Percentiles rank a stretch among this genome's conserved stretches.
phyloP scores from a whole-genome alignment of 1,284 basidiomycete genomes.

The Athelia psychrophila region DNA sequence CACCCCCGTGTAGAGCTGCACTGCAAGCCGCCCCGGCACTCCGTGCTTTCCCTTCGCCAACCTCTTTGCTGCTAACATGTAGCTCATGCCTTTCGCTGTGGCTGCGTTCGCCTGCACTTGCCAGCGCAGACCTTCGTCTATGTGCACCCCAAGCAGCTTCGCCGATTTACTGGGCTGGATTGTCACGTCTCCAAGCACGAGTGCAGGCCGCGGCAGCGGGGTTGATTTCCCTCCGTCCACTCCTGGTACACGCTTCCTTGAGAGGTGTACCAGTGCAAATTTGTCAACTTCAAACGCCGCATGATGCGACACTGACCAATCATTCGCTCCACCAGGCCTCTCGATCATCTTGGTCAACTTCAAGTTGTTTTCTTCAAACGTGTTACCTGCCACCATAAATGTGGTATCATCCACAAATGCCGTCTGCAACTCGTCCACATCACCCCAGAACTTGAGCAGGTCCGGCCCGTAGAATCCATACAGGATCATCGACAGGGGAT shows the following conservation, averaged over 20 bases:
- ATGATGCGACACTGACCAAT: no score
- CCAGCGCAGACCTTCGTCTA: conserved; percentile 33
- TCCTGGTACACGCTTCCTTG: conserved; percentile 1
- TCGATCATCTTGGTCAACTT: no score
- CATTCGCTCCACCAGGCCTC: no score
- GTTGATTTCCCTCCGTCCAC: conserved; percentile 2
- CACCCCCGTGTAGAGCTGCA: no score
- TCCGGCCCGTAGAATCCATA: conserved; percentile 21
- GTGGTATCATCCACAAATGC: conserved; percentile 13
- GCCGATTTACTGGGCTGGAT: conserved; percentile 11
- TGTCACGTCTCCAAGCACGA: not conserved
- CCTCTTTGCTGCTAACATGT: no score
- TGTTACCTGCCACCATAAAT: no score
- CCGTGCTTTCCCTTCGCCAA: no score
- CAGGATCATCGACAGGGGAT: conserved; percentile 19
- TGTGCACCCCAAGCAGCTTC: conserved; percentile 31
- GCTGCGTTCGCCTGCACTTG: conserved; percentile 25
- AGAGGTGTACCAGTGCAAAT: conserved; percentile 14
- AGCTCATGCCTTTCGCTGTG: no score
- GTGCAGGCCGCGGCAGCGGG: not conserved
- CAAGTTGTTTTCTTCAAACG: no score
- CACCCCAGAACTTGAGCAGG: conserved; percentile 9
- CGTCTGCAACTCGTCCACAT: conserved; percentile 1
- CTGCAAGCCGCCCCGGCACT: no score
- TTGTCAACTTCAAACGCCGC: no score